phyloP scores from a whole-genome alignment of 1,284 basidiomycete genomes.

The Paramarasmius palmivorus region DNA sequence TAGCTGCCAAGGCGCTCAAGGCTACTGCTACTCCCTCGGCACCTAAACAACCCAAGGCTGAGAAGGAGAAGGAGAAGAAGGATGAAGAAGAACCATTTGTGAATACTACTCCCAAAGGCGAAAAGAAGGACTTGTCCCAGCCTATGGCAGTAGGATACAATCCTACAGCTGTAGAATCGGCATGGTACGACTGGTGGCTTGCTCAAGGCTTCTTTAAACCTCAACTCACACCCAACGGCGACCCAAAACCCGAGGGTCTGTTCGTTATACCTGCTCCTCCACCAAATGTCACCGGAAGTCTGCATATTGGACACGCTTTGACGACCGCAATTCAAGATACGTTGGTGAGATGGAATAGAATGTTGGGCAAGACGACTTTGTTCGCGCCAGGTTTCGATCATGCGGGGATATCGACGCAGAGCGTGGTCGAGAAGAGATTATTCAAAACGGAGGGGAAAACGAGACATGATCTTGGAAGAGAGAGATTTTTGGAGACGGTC shows the following conservation, averaged over 20 bases:
- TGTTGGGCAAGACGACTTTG: constrained; percentile 91
- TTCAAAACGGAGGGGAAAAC: constrained; percentile 85
- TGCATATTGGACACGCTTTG: constrained; percentile 97
- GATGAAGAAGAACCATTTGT: constrained; percentile 75
- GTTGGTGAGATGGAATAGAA: constrained; percentile 91
- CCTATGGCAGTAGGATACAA: constrained; percentile 94
- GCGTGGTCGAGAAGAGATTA: constrained; percentile 94
- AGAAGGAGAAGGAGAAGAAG: constrained; percentile 76
- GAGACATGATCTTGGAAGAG: constrained; percentile 92
- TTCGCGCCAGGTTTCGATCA: constrained; percentile 98
- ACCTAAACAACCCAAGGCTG: constrained; percentile 65
- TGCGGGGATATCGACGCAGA: constrained; percentile 98
- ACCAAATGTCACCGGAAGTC: constrained; percentile 96
- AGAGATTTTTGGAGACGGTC: constrained; percentile 90
- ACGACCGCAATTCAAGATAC: constrained; percentile 93
- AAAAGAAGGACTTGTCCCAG: constrained; percentile 91
- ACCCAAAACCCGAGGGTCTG: constrained; percentile 57
- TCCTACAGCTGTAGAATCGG: constrained; percentile 91
- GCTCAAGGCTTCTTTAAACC: constrained; percentile 91
- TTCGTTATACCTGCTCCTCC: constrained; percentile 95
- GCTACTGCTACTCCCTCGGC: constrained; percentile 32
- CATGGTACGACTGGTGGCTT: constrained; percentile 99
- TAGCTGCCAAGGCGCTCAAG: constrained; percentile 75
- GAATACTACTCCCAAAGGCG: constrained; percentile 83
- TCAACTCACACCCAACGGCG: constrained; percentile 59